Percentiles rank a stretch among this genome's conserved stretches.
Evolutionary conservation across 1,139 yeast species (phyloP).

Genomic region (Hansenula lynferdii): DNA sequence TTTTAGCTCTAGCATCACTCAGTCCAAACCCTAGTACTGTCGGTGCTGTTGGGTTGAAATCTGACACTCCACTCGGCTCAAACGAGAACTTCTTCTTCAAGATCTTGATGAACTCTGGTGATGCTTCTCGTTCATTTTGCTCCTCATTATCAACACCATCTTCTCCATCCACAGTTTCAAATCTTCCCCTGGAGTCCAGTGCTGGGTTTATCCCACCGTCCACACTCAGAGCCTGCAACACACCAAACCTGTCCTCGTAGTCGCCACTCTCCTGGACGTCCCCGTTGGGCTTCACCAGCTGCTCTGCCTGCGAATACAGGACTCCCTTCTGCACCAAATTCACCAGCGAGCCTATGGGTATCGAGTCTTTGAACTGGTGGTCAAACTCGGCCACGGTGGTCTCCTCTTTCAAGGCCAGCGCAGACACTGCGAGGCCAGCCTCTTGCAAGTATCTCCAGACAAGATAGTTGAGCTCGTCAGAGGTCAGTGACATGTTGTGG

Average conservation of each 20-base stretch:
- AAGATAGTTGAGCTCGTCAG: constrained; percentile 83
- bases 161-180: too few relatives aligned
- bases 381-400: constrained; percentile 61
- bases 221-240: constrained; percentile 34
- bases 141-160: constrained; percentile 1
- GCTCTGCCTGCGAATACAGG: constrained; percentile 56
- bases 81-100: constrained; percentile 27
- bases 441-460: constrained; percentile 94
- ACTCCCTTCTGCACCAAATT: constrained; percentile 83
- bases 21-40: constrained; percentile 36
- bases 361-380: constrained; percentile 37
- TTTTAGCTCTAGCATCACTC: constrained; percentile 31
- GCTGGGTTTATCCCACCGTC: constrained; percentile 27
- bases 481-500: constrained; percentile 70
- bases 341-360: constrained; percentile 74
- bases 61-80: constrained; percentile 29
- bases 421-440: constrained; percentile 72
- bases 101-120: constrained; percentile 28
- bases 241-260: constrained; percentile 27
- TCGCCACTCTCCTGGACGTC: constrained; percentile 21
- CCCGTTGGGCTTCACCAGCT: constrained; percentile 34
- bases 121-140: constrained; percentile 14
- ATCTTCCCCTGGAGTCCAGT: constrained; percentile 26
- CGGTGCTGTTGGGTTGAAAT: constrained; percentile 35
- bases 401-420: constrained; percentile 79